Conservation (phyloP, 1,139 yeast species). For the Yamadazyma trypodendri region DNA sequence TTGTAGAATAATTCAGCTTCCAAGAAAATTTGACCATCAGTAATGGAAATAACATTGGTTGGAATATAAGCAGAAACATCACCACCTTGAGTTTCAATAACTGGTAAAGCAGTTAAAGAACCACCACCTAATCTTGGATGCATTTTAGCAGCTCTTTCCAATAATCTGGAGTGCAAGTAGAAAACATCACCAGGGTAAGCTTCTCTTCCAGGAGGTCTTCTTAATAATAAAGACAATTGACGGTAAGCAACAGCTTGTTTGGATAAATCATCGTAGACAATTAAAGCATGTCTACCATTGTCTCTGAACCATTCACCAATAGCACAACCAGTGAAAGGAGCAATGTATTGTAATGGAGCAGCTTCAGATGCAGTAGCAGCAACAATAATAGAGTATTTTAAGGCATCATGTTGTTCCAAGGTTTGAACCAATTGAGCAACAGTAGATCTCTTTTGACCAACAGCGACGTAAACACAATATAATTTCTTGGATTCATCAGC, state of each 20-base stretch:
- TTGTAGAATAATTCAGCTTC: conserved; percentile 96
- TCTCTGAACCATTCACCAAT: conserved; percentile 99
- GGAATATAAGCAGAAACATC: conserved; percentile 98
- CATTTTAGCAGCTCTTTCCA: conserved; percentile 98
- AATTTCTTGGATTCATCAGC: conserved; percentile 94
- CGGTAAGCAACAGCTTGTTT: conserved; percentile 99
- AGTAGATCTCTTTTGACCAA: conserved; percentile 99
- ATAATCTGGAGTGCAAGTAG: conserved; percentile 93
- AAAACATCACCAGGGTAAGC: conserved; percentile 97
- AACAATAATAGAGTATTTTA: conserved; percentile 96
- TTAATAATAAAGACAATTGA: conserved; percentile 95
- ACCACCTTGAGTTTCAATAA: conserved; percentile 99
- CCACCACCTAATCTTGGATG: conserved; percentile 87
- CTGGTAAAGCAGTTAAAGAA: conserved; percentile 93
- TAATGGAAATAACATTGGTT: conserved; percentile 94
- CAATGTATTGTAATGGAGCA: conserved; percentile 99
- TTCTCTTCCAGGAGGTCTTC: conserved; percentile 74
- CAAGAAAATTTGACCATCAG: conserved; percentile 81
- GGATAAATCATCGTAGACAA: conserved; percentile 96
- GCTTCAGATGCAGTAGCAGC: conserved; percentile 99
- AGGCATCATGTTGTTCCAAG: conserved; percentile 96
- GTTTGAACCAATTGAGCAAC: conserved; percentile 99
- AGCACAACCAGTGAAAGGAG: conserved; percentile 99
- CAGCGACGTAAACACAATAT: conserved; percentile 99
- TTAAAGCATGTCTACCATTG: conserved; percentile 96